A percentile compares a stretch with the other conserved stretches of the same genome.
phyloP scores from a whole-genome alignment of 1,284 basidiomycete species.

The Cutaneotrichosporon sp. region DNA sequence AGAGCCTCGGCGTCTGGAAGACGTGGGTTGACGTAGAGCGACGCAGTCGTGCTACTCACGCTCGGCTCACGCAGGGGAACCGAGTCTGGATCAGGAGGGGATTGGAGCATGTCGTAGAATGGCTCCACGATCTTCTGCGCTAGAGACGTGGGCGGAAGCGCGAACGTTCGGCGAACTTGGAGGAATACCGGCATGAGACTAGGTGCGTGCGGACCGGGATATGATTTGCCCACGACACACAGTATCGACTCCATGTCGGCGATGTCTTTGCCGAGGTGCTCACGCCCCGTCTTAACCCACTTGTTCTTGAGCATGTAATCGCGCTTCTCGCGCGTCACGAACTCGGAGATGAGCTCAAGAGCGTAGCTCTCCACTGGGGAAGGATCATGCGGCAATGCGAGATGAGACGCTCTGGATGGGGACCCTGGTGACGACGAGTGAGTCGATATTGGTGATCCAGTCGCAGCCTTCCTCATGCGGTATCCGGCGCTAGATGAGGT shows the following conservation, averaged over 20 bases:
- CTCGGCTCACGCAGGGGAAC: conserved; percentile 45
- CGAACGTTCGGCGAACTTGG: conserved; percentile 40
- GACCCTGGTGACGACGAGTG: conserved; percentile 3
- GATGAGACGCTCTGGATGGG: not conserved
- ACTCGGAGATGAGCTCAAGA: conserved; percentile 50
- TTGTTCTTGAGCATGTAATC: conserved; percentile 51
- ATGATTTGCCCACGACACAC: conserved; percentile 32
- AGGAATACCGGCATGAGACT: conserved; percentile 43
- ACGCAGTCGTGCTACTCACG: conserved; percentile 47
- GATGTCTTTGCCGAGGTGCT: conserved; percentile 47
- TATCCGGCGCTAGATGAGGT: not conserved
- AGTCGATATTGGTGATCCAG: not conserved
- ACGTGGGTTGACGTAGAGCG: conserved; percentile 51
- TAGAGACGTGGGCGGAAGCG: conserved; percentile 37
- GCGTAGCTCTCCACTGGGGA: conserved; percentile 43
- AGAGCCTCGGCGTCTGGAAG: conserved; percentile 39
- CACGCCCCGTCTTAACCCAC: conserved; percentile 50
- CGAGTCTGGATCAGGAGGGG: conserved; percentile 46
- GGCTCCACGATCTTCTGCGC: conserved; percentile 34
- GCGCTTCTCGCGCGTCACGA: conserved; percentile 48
- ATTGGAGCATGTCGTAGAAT: conserved; percentile 39
- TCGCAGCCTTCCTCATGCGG: not conserved
- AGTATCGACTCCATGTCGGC: conserved; percentile 49
- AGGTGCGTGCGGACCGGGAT: conserved; percentile 28
- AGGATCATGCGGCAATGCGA: conserved; percentile 19